Conservation (phyloP, 2,329 filamentous ascomycete species). For the Claviceps africana region DNA sequence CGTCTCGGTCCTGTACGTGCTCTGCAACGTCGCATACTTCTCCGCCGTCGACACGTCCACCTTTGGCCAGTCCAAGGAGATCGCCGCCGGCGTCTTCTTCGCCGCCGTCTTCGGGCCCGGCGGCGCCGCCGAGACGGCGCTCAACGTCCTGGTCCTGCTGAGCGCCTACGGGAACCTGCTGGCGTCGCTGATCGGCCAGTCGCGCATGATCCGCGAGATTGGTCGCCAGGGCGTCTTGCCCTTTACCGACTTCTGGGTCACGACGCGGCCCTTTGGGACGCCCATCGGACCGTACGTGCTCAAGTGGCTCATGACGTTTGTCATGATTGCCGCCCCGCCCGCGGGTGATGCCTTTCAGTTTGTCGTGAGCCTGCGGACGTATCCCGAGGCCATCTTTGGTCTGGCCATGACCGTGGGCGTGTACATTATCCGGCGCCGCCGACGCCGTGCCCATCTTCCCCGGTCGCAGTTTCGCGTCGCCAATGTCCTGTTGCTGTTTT, state of each 20-base stretch:
- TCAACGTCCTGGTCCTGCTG: constrained; percentile 43
- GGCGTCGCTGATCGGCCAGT: constrained; percentile 39
- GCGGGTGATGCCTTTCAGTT: constrained; percentile 53
- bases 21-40: constrained; percentile 49
- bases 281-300: constrained; percentile 44
- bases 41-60: constrained; percentile 25
- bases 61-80: constrained; percentile 21
- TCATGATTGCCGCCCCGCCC: constrained; percentile 47
- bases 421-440: constrained; percentile 40
- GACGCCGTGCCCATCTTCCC: constrained; percentile 14
- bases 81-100: constrained; percentile 46
- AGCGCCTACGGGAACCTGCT: constrained; percentile 46
- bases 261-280: constrained; percentile 48
- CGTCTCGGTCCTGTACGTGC: constrained; percentile 40
- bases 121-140: constrained; percentile 31
- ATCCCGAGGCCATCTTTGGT: constrained; percentile 45
- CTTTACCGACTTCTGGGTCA: constrained; percentile 47
- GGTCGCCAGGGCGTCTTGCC: constrained; percentile 48
- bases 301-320: constrained; percentile 41
- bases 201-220: constrained; percentile 45
- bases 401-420: constrained; percentile 43
- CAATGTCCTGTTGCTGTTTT: constrained; percentile 44
- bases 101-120: constrained; percentile 38
- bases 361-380: constrained; percentile 44
- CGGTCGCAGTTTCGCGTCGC: constrained; percentile 42